phyloP scores from a whole-genome alignment of 805 yeast genomes.

The Cyberlindnera mississippiensis region DNA sequence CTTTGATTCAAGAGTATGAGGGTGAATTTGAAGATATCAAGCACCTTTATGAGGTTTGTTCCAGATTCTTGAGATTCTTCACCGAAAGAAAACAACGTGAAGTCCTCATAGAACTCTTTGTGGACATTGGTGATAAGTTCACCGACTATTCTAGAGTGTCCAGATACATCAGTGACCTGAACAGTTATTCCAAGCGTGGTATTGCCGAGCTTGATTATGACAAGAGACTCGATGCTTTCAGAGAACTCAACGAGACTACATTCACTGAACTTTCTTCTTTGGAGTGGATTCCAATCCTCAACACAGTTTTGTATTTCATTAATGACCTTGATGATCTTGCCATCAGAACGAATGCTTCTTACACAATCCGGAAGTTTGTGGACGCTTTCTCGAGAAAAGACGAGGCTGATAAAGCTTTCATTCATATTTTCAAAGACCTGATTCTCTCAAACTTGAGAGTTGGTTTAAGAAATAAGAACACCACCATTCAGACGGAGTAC shows the following conservation, averaged over 20 bases:
- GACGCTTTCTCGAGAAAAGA: slow-evolving; percentile 39
- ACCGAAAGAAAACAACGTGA: slow-evolving; percentile 59
- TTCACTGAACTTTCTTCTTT: slow-evolving; percentile 40
- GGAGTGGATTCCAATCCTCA: slow-evolving; percentile 80
- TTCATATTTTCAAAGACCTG: slow-evolving; percentile 44
- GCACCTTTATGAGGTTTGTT: slow-evolving; percentile 44
- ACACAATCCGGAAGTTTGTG: slow-evolving; percentile 56
- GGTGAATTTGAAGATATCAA: slow-evolving; percentile 49
- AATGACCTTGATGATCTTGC: slow-evolving; percentile 78
- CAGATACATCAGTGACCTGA: slow-evolving; percentile 55
- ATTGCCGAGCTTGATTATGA: slow-evolving; percentile 79
- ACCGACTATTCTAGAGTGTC: slow-evolving; percentile 43
- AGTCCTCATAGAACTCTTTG: slow-evolving; percentile 56
- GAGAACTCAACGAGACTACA: slow-evolving; percentile 52
- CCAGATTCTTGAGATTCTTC: slow-evolving; percentile 56
- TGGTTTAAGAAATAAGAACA: slow-evolving; percentile 61
- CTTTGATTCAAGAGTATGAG: slow-evolving; percentile 49
- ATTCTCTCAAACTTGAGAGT: slow-evolving; percentile 61
- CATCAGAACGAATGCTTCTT: slow-evolving; percentile 72
- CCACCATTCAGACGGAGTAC: slow-evolving; percentile 67
- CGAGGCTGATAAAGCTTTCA: slow-evolving; percentile 27
- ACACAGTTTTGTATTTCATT: slow-evolving; percentile 64
- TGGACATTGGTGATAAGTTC: slow-evolving; percentile 52
- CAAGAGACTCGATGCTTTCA: slow-evolving; percentile 64
- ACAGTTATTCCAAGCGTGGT: slow-evolving; percentile 59